These are phyloP conservation scores for Ascocoryne sarcoides DNA, from an alignment of 2,329 filamentous ascomycete species.

Conservation along the genomic window DNA sequence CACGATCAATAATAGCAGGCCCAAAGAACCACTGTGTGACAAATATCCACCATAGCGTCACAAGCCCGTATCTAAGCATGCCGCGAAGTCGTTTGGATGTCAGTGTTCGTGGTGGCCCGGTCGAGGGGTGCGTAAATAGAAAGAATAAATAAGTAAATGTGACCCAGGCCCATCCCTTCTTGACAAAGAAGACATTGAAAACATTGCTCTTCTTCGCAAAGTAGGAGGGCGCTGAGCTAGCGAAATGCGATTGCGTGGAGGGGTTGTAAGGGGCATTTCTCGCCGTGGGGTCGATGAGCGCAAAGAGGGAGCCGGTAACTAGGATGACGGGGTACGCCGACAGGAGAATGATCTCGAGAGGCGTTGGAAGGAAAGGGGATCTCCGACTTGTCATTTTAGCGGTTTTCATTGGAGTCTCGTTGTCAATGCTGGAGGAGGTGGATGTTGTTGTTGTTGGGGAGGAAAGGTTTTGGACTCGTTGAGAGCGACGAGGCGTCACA, in stretches of 20 bases:
- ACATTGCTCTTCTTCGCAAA: slow-evolving; percentile 91
- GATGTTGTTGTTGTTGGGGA: slow-evolving; percentile 5
- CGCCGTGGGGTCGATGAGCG: slow-evolving; percentile 63
- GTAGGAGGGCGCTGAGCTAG: slow-evolving; percentile 62
- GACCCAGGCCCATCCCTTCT: slow-evolving; percentile 90
- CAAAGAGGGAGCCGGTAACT: slow-evolving; percentile 73
- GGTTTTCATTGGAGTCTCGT: background rate
- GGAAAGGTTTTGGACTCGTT: slow-evolving; percentile 19
- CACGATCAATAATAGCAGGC: slow-evolving; percentile 78
- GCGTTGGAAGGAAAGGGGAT: slow-evolving; percentile 59
- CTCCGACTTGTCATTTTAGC: slow-evolving; percentile 16
- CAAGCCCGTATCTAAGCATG: slow-evolving; percentile 55
- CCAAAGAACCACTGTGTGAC: slow-evolving; percentile 98
- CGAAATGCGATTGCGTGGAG: slow-evolving; percentile 53
- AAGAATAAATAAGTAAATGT: slow-evolving; percentile 66
- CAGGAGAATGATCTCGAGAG: slow-evolving; percentile 56
- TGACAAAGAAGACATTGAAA: slow-evolving; percentile 90
- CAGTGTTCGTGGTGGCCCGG: slow-evolving; percentile 34
- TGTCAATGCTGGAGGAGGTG: background rate
- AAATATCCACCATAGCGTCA: slow-evolving; percentile 73
- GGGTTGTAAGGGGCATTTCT: slow-evolving; percentile 55
- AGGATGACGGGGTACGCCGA: slow-evolving; percentile 69
- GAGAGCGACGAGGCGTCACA: slow-evolving; percentile 23
- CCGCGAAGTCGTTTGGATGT: slow-evolving; percentile 48
- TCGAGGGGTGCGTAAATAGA: slow-evolving; percentile 55